Evolutionary conservation across 2,329 filamentous ascomycete genomes (phyloP).

Genomic region (Thelonectria blattea): DNA sequence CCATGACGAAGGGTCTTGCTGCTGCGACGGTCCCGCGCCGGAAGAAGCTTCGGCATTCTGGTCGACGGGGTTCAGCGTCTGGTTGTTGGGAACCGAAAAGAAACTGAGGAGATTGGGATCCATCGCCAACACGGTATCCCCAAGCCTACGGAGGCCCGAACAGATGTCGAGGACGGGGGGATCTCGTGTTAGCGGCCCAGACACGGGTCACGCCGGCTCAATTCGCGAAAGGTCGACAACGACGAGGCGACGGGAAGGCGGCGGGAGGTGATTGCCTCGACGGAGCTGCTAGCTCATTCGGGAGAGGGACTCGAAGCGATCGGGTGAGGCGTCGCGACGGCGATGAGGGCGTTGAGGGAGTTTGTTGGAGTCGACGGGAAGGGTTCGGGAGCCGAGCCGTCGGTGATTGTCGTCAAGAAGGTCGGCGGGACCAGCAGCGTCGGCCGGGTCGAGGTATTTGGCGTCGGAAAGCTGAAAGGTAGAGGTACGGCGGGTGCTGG

Average conservation of each 20-base stretch:
- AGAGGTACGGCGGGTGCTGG: not conserved
- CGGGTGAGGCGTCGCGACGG: conserved; percentile 28
- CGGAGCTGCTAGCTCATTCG: conserved; percentile 18
- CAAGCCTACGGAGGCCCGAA: conserved; percentile 33
- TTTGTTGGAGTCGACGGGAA: conserved; percentile 31
- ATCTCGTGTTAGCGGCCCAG: conserved; percentile 32
- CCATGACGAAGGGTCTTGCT: conserved; percentile 34
- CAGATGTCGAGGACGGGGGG: conserved; percentile 29
- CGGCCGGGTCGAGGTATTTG: not conserved
- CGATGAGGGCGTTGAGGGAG: conserved; percentile 24
- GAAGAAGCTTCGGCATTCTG: conserved; percentile 35
- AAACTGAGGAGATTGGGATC: conserved; percentile 40
- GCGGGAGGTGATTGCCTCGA: conserved; percentile 15
- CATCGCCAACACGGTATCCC: conserved; percentile 42
- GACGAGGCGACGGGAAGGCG: conserved; percentile 1
- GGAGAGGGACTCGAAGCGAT: conserved; percentile 14
- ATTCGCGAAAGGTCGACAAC: conserved; percentile 24
- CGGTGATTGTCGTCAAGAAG: conserved; percentile 11
- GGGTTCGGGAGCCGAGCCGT: conserved; percentile 26
- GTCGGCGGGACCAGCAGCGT: conserved; percentile 18
- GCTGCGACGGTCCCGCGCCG: conserved; percentile 19
- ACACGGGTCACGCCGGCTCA: conserved; percentile 26
- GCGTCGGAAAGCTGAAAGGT: not conserved
- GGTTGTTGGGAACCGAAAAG: conserved; percentile 40
- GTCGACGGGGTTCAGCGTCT: conserved; percentile 38